Evolutionary conservation across 2,329 filamentous ascomycete species (phyloP).

Genomic region (Colletotrichum caudatum): DNA sequence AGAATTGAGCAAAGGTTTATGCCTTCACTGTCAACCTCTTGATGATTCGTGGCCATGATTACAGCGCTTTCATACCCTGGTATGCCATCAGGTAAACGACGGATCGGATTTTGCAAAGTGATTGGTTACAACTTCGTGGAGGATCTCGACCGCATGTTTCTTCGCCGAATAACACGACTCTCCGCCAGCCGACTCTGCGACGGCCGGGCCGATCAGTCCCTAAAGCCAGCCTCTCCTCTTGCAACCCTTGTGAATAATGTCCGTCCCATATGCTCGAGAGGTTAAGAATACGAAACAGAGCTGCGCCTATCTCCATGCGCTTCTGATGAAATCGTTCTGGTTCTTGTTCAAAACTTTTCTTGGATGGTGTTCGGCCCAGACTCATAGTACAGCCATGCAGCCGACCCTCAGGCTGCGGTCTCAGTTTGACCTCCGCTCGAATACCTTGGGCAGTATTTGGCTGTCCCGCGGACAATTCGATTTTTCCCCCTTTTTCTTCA

Average conservation of each 20-base stretch:
- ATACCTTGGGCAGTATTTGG: not conserved
- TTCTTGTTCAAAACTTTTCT: not conserved
- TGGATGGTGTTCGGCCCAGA: not conserved
- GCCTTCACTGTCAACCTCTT: not conserved
- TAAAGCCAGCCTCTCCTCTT: too few relatives aligned
- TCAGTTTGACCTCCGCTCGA: not conserved
- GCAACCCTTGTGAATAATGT: not conserved
- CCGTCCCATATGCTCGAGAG: not conserved
- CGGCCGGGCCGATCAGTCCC: too few relatives aligned
- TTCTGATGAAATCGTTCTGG: too few relatives aligned
- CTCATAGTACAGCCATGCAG: not conserved
- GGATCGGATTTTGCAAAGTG: not conserved
- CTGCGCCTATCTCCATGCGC: too few relatives aligned
- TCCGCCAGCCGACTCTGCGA: not conserved
- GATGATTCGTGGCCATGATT: too few relatives aligned
- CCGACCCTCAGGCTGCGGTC: too few relatives aligned
- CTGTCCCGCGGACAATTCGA: not conserved
- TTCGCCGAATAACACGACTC: not conserved
- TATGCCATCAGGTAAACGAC: not conserved
- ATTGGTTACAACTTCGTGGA: not conserved
- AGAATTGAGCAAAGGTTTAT: not conserved
- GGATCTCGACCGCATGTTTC: not conserved
- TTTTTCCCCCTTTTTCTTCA: too few relatives aligned
- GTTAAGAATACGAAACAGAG: too few relatives aligned
- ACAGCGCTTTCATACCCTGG: not conserved